Evolutionary conservation across 2,329 filamentous ascomycete species (phyloP).

Genomic region (Phaeosphaeriaceae sp.): DNA sequence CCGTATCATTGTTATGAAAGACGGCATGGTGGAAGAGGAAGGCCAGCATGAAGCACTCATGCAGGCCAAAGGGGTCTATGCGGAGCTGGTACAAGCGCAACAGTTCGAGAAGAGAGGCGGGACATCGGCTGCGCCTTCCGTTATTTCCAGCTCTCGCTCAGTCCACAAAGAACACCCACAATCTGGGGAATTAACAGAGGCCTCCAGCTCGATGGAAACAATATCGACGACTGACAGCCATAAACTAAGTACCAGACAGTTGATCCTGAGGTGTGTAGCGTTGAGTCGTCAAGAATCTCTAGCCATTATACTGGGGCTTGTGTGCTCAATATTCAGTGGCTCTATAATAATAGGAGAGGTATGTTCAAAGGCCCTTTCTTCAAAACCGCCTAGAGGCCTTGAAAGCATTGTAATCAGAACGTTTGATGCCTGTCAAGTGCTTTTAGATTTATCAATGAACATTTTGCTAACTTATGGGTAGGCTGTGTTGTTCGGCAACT

Average conservation of each 20-base stretch:
- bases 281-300: constrained; percentile 47
- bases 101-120: constrained; percentile 39
- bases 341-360: constrained; percentile 64
- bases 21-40: constrained; percentile 40
- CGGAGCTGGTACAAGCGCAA: constrained; percentile 43
- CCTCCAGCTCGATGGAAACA: neutral
- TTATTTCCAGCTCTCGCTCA: constrained; percentile 22
- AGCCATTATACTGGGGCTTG: constrained; percentile 51
- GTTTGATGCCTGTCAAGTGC: too few species aligned
- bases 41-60: constrained; percentile 41
- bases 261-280: constrained; percentile 32
- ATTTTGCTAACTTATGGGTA: neutral
- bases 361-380: neutral
- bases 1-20: constrained; percentile 45
- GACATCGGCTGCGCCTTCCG: constrained; percentile 29
- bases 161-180: constrained; percentile 18
- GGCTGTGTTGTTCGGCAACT: constrained; percentile 37
- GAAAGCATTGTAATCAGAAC: neutral
- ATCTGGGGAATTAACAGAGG: constrained; percentile 1
- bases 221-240: neutral
- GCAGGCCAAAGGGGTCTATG: constrained; percentile 37
- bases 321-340: constrained; percentile 55
- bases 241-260: constrained; percentile 21
- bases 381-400: neutral
- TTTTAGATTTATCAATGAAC: too few species aligned